phyloP scores from a whole-genome alignment of 2,329 filamentous ascomycete genomes.

The Pochonia chlamydosporia region DNA sequence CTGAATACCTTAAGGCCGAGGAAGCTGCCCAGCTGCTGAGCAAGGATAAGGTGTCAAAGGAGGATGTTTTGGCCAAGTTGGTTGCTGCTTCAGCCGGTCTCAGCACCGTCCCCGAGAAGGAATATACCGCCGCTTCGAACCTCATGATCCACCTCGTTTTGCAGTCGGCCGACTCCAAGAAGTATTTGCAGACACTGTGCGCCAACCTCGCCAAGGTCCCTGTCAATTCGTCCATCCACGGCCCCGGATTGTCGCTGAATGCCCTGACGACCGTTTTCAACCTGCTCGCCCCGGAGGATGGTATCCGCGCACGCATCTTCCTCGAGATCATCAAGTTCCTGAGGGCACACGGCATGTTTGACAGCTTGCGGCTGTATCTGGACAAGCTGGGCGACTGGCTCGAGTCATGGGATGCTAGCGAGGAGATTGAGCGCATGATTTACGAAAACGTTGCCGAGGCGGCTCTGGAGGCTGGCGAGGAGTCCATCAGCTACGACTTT shows the following conservation, averaged over 20 bases:
- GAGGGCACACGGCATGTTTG: conserved; percentile 68
- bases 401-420: conserved; percentile 72
- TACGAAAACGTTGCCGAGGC: conserved; percentile 78
- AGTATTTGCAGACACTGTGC: conserved; percentile 84
- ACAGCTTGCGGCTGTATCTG: conserved; percentile 76
- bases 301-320: conserved; percentile 84
- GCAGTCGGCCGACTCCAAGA: conserved; percentile 77
- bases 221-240: conserved; percentile 78
- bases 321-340: conserved; percentile 82
- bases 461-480: conserved; percentile 71
- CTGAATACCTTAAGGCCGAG: conserved; percentile 83
- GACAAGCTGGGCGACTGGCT: conserved; percentile 81
- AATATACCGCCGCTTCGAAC: conserved; percentile 95
- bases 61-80: conserved; percentile 84
- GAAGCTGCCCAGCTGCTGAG: conserved; percentile 72
- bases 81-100: conserved; percentile 72
- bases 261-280: conserved; percentile 97
- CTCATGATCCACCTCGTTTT: conserved; percentile 89
- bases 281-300: conserved; percentile 69
- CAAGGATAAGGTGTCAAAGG: conserved; percentile 60
- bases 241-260: conserved; percentile 78
- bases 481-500: conserved; percentile 63
- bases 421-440: conserved; percentile 78
- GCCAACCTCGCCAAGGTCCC: conserved; percentile 83
- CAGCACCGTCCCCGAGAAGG: conserved; percentile 87